Evolutionary conservation across 148 eudicot genomes (phyloP).

Genomic region (Bassia scoparia): DNA sequence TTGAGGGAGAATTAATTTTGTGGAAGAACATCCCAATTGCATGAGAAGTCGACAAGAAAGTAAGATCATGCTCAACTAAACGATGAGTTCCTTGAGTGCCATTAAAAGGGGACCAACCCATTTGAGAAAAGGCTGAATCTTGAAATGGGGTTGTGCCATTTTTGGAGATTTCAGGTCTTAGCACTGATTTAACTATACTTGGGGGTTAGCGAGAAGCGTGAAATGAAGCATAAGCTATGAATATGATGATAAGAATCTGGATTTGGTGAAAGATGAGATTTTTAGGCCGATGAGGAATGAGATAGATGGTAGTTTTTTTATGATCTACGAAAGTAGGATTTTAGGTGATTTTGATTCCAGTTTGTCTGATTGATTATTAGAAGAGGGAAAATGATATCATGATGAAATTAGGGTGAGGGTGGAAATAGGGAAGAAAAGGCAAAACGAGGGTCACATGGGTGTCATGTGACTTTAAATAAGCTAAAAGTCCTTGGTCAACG

Average conservation of each 20-base stretch:
- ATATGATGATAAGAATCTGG: conserved; percentile 63
- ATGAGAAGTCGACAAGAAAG: conserved; percentile 68
- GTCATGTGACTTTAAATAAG: too few species aligned
- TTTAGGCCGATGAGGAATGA: conserved; percentile 40
- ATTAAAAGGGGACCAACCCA: conserved; percentile 81
- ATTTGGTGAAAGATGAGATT: conserved; percentile 49
- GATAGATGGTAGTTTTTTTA: conserved; percentile 38
- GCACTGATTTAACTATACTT: conserved; percentile 78
- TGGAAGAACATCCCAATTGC: conserved; percentile 81
- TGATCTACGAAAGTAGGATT: neutral
- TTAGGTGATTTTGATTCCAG: neutral
- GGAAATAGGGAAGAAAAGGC: too few species aligned
- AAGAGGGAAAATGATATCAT: neutral
- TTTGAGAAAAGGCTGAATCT: conserved; percentile 26
- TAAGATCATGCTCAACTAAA: conserved; percentile 91
- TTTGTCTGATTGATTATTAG: neutral
- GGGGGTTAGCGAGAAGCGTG: conserved; percentile 98
- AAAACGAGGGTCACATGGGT: too few species aligned
- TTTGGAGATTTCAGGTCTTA: conserved; percentile 44
- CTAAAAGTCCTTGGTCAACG: too few species aligned
- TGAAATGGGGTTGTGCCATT: conserved; percentile 26
- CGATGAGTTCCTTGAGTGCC: conserved; percentile 76
- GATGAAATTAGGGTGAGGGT: too few species aligned
- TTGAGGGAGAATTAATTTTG: too few species aligned
- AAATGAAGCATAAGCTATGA: conserved; percentile 75